Evolutionary conservation across 805 yeast species (phyloP).

Genomic region (Metschnikowia kunwiensis): DNA sequence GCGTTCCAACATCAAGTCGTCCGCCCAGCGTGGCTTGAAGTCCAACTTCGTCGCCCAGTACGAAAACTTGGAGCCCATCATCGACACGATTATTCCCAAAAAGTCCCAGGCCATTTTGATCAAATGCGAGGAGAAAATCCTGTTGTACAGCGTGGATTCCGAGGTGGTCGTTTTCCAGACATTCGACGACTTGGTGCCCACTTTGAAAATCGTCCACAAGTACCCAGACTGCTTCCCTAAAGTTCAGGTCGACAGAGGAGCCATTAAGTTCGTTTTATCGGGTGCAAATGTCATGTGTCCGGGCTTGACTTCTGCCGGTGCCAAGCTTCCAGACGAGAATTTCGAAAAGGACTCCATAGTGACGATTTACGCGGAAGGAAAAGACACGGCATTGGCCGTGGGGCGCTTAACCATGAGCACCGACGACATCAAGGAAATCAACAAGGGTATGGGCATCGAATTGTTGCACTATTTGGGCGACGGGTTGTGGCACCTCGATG

Average conservation of each 20-base stretch:
- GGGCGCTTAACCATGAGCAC: slow-evolving; percentile 88
- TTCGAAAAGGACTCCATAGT: slow-evolving; percentile 69
- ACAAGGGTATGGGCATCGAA: slow-evolving; percentile 90
- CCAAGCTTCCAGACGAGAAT: slow-evolving; percentile 71
- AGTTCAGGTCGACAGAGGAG: slow-evolving; percentile 93
- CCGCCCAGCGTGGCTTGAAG: slow-evolving; percentile 88
- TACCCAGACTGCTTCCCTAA: slow-evolving; percentile 81
- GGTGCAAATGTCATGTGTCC: slow-evolving; percentile 98
- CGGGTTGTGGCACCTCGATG: slow-evolving; percentile 71
- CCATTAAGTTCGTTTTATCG: slow-evolving; percentile 89
- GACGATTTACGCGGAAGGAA: slow-evolving; percentile 86
- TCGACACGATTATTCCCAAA: slow-evolving; percentile 84
- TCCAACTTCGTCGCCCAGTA: slow-evolving; percentile 69
- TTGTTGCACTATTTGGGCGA: slow-evolving; percentile 82
- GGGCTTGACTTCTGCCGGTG: slow-evolving; percentile 85
- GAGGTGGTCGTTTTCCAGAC: slow-evolving; percentile 79
- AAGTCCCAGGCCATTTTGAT: slow-evolving; percentile 75
- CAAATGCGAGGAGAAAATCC: slow-evolving; percentile 88
- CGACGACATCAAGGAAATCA: slow-evolving; percentile 75
- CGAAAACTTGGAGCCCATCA: slow-evolving; percentile 68
- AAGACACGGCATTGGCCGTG: slow-evolving; percentile 83
- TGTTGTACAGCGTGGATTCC: slow-evolving; percentile 67
- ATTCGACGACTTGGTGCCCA: slow-evolving; percentile 75
- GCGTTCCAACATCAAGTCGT: slow-evolving; percentile 86
- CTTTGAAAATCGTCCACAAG: slow-evolving; percentile 71